These are phyloP conservation scores for Aspergillus japonicus DNA, from an alignment of 2,329 filamentous ascomycete species.

Conservation along the genomic window DNA sequence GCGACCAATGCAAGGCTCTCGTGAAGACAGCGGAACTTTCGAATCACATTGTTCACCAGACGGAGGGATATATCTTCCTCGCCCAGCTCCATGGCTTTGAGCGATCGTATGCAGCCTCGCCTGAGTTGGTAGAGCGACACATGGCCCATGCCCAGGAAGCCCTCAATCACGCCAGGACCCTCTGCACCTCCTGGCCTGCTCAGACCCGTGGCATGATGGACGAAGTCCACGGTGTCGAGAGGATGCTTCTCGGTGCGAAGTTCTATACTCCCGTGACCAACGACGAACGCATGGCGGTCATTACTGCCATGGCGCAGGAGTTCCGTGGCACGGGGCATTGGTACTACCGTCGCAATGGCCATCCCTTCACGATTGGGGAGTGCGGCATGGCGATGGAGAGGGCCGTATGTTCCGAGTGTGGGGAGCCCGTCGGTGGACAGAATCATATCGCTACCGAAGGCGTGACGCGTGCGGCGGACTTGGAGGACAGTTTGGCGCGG, in stretches of 20 bases:
- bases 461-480: constrained; percentile 58
- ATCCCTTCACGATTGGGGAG: constrained; percentile 61
- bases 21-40: constrained; percentile 39
- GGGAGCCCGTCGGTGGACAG: constrained; percentile 55
- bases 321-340: constrained; percentile 52
- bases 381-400: constrained; percentile 65
- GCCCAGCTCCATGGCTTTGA: constrained; percentile 52
- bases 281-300: constrained; percentile 52
- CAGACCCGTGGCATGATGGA: constrained; percentile 35
- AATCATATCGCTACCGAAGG: constrained; percentile 53
- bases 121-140: background rate
- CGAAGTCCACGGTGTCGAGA: constrained; percentile 49
- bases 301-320: constrained; percentile 52
- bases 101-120: constrained; percentile 14
- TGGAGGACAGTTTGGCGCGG: constrained; percentile 34
- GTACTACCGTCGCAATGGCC: constrained; percentile 40
- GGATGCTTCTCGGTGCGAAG: constrained; percentile 46
- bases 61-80: constrained; percentile 53
- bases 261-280: constrained; percentile 52
- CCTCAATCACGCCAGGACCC: constrained; percentile 24
- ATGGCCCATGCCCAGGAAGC: constrained; percentile 11
- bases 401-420: constrained; percentile 63
- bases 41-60: constrained; percentile 44
- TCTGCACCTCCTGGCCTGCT: constrained; percentile 24
- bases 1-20: constrained; percentile 43